Conservation (phyloP, 208 protist genomes). For the Trypanosoma vivax region DNA sequence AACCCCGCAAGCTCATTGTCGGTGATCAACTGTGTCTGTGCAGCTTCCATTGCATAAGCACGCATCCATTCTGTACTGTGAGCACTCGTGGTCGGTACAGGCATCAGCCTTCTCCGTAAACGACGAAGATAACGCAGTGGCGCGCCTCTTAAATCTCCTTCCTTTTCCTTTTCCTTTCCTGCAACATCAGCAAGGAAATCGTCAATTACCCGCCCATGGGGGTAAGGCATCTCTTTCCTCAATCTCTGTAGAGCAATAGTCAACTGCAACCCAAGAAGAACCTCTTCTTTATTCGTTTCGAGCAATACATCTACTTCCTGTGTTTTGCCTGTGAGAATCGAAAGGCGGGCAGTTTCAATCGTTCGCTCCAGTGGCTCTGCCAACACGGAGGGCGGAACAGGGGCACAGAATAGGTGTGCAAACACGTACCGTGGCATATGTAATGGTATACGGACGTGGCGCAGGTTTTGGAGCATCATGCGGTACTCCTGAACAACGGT, state of each 20-base stretch:
- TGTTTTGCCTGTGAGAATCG: not conserved
- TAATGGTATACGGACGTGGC: slow-evolving; percentile 37
- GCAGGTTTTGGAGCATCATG: slow-evolving; percentile 17
- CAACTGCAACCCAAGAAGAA: slow-evolving; percentile 16
- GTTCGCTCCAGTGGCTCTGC: not conserved
- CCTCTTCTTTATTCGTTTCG: slow-evolving; percentile 9
- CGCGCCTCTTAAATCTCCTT: not conserved
- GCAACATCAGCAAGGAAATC: slow-evolving; percentile 6
- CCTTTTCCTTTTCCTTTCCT: not conserved
- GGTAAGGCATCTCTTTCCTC: not conserved
- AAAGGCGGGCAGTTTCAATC: not conserved
- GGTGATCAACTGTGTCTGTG: slow-evolving; percentile 9
- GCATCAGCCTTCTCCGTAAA: slow-evolving; percentile 16
- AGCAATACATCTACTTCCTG: not conserved
- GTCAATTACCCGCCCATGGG: slow-evolving; percentile 6
- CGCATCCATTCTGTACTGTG: slow-evolving; percentile 31
- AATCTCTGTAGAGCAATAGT: slow-evolving; percentile 19
- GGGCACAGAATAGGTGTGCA: slow-evolving; percentile 30
- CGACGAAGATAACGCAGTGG: not conserved
- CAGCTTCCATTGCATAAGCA: slow-evolving; percentile 27
- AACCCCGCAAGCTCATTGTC: slow-evolving; percentile 16
- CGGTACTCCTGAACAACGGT: slow-evolving; percentile 17
- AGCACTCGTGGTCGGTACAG: slow-evolving; percentile 6
- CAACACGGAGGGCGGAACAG: slow-evolving; percentile 7
- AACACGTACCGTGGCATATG: slow-evolving; percentile 39